Evolutionary conservation across 2,329 filamentous ascomycete genomes (phyloP), one percentile per base, ranked within the genome.

Genomic region (Colletotrichum sp.): DNA sequence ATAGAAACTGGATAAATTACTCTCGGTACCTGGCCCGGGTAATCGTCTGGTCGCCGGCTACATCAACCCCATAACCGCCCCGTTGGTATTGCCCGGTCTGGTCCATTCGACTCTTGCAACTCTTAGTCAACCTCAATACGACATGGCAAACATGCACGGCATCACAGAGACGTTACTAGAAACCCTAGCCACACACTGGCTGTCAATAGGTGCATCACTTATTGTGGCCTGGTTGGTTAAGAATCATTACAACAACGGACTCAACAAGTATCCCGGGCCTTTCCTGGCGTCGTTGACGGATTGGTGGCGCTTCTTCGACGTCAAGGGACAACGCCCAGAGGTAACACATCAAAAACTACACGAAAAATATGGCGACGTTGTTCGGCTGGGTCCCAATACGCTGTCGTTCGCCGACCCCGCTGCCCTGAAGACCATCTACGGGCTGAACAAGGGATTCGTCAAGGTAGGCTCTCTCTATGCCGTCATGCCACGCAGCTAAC

Each of bases 341-440:
- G 84, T 90, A 76, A 95, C 93, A 0, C 92, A 94, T 75, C 89
- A 93, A 59, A 87, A 84, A 10, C 87, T 97, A 1, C 95, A 97
- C 81, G 88, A 89, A 16, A 89, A 94, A 79, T 88, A 95, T 84
- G 95, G 95, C 62, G 91, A 94, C 80, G 87, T 96, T 4, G 94
- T 97, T 2, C 89, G 95, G 2, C 84, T 96, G 5, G 95, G 94
- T 0, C 95, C 95, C 2, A 96, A 96, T 77, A 86, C 87, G 0
- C 84, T 97, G 2, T 95, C 93, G 0, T 95, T 97, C 80, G 90
- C 93, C 4, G 90, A 95, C 78, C 94, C 95, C 0, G 90, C 90
- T 74, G 94, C 94, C 0, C 87, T 96, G 78, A 94, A 94, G 84
- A 86, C 87, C 13, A 96, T 97, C 59, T 97, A 97, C 82, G 94